Conservation (phyloP, 441 rosid genomes). For the Mallotus repandus region DNA sequence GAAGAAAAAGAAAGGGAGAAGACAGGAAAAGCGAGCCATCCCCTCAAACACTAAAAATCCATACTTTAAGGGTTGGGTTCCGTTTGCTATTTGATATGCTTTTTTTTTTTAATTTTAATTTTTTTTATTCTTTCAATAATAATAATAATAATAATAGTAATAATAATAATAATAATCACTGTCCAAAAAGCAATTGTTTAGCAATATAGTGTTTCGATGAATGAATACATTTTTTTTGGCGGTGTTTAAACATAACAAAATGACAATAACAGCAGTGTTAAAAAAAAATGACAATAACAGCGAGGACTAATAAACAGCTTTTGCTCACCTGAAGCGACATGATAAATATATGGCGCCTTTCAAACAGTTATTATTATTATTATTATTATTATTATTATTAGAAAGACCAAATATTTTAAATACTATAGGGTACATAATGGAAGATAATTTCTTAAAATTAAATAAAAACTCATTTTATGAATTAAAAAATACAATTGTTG, state of each 20-base stretch:
- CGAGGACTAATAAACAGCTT: conserved; percentile 2
- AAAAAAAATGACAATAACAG: no score
- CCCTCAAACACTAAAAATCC: not conserved
- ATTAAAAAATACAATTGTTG: no score
- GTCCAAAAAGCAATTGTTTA: not conserved
- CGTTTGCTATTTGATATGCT: not conserved
- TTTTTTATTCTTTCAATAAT: no score
- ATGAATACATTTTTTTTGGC: no score
- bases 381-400: no score
- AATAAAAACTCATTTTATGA: no score
- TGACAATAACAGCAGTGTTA: conserved; percentile 10
- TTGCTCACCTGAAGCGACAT: conserved; percentile 11
- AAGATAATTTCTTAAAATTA: no score
- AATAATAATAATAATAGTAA: no score
- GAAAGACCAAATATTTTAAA: no score
- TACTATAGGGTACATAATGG: no score
- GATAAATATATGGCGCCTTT: not conserved
- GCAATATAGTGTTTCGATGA: no score
- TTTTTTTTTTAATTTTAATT: not conserved
- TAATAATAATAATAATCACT: not conserved
- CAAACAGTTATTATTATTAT: no score
- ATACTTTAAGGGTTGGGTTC: not conserved
- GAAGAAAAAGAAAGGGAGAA: not conserved
- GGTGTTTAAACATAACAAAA: not conserved
- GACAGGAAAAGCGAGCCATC: not conserved